These are phyloP conservation scores for Saccharomycopsis sp. DNA, from an alignment of 805 yeast species.

Conservation along the genomic window DNA sequence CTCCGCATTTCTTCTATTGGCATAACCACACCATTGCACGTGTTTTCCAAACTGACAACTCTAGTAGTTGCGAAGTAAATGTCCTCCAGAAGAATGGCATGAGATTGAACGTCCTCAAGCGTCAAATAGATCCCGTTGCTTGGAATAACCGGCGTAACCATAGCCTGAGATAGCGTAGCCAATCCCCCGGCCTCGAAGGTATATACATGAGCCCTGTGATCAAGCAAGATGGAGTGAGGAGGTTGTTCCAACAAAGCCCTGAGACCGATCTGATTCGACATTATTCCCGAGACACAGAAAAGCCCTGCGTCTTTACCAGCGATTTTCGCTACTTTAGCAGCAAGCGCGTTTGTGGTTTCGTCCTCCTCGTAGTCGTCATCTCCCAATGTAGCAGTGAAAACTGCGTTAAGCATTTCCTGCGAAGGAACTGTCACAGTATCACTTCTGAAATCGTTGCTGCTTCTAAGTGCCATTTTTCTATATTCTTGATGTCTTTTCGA, in stretches of 20 bases:
- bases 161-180: constrained; percentile 83
- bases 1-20: constrained; percentile 73
- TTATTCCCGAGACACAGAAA: constrained; percentile 82
- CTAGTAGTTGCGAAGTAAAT: constrained; percentile 86
- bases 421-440: constrained; percentile 94
- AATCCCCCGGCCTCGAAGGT: constrained; percentile 87
- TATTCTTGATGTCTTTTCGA: background rate
- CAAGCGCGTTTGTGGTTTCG: constrained; percentile 55
- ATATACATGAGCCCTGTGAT: constrained; percentile 77
- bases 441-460: constrained; percentile 51
- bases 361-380: constrained; percentile 91
- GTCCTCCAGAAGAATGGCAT: constrained; percentile 63
- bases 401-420: constrained; percentile 58
- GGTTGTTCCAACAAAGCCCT: constrained; percentile 74
- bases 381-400: constrained; percentile 54
- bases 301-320: constrained; percentile 79
- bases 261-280: constrained; percentile 82
- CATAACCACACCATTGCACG: constrained; percentile 73
- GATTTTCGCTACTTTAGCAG: constrained; percentile 53
- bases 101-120: constrained; percentile 65
- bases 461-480: constrained; percentile 3
- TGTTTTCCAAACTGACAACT: constrained; percentile 80
- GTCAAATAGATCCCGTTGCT: constrained; percentile 71
- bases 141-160: constrained; percentile 82
- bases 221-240: constrained; percentile 81